Base-by-base conservation (phyloP, 2,329 filamentous ascomycete species). In the Chaetomium globosum region DNA sequence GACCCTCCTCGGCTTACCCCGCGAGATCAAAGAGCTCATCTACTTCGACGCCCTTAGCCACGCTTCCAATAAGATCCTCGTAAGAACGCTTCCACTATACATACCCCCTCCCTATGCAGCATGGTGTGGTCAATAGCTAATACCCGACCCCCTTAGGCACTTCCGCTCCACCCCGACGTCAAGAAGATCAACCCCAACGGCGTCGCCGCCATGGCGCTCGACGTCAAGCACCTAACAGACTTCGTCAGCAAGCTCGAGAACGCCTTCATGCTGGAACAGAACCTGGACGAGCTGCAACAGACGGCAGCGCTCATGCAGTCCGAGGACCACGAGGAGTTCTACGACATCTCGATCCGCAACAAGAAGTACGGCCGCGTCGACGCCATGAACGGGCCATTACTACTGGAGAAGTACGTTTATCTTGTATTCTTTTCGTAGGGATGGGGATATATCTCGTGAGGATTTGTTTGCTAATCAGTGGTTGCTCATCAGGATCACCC, bases 31-130 rank as follows among this genome's bases (percentile, higher is more conserved):
- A 75, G 93, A 97, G 75, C 87, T 97, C 63, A 97, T 99, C 72
- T 98, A 99, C 79, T 97, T 97, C 74, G 95, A 98, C 75, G 95
- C 95, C 0, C 84, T 99, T 43, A 93, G 89, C 63, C 95, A 99
- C 77, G 93, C 95, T 1, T 89, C 92, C 3, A 90, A 90, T 67
- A 92, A 90, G 77, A 95, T 97, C 63, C 78, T 97, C 68, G 89
- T 91, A 75, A 71, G 83, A 31, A 19, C 26, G n/a, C n/a, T n/a
- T n/a, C n/a, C n/a, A n/a, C n/a, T n/a, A n/a, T n/a, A n/a, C 43
- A 28, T 54, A 16, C 33, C 70, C 23, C 54, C 10, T 61, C 21
- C 7, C 30, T 39, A 21, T 36, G 10, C n/a, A 19, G 7, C 26
- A 54, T 36, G 33, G 33, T 8, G 12, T 21, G 52, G 6, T 4